Evolutionary conservation across 139 green algal species (phyloP), one percentile per base, ranked within the genome.

Genomic region (Chlamydomonas sphaeroides): DNA sequence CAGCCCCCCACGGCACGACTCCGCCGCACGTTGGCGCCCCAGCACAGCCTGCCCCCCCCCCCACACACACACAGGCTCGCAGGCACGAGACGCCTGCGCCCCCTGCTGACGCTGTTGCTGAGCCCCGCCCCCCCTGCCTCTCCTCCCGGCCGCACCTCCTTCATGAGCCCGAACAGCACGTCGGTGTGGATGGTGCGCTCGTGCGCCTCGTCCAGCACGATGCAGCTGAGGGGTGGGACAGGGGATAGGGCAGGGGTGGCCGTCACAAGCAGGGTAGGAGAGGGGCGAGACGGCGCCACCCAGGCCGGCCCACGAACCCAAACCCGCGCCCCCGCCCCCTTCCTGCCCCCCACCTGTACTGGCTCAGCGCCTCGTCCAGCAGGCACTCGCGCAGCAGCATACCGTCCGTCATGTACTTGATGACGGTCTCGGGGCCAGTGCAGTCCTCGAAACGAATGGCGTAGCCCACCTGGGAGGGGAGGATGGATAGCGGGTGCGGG

Each of bases 381-480:
- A 99, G 89, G 77, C 93, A 94, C 88, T 99, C 95, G 7, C 97
- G 91, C 84, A 99, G 92, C 79, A 99, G 92, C 95, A 99, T 98
- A 45, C 94, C 95, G 77, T 98, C 95, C 1, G 96, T 99, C 95
- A 98, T 98, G 92, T 98, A 99, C 90, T 99, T 98, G 88, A 99
- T 98, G 30, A 97, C 94, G 3, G 97, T 99, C 63, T 93, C 88
- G 3, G 92, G 81, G 68, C 80, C 90, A 18, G 96, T 98, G 91
- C 93, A 97, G 89, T 98, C 95, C 84, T 99, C 97, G 80, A 99
- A 99, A 23, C 97, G 95, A 81, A 99, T 99, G 71, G 92, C 90
- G 88, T 99, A 99, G 2, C 97, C 97, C 0, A 99, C 96, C 88
- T 96, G 72, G 32, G 86, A 48, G 5, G 57, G 36, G 0, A n/a